phyloP scores from a whole-genome alignment of 805 yeast species.

The Lachancea fermentati region DNA sequence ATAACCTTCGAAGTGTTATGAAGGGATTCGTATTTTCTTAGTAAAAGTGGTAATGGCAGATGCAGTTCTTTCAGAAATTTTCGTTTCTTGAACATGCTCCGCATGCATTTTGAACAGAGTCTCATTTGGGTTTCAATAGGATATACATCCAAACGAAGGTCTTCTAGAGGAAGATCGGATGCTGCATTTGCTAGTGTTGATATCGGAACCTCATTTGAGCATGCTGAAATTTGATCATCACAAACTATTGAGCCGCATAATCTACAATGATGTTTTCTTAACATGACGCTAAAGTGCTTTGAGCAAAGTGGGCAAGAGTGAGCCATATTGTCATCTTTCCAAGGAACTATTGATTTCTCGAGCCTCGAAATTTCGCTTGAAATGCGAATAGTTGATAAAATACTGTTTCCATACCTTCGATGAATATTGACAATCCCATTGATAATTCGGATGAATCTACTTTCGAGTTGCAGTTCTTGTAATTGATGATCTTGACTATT shows the following conservation, averaged over 20 bases:
- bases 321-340: slow-evolving; percentile 55
- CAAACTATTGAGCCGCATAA: slow-evolving; percentile 82
- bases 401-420: slow-evolving; percentile 18
- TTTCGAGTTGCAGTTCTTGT: slow-evolving; percentile 52
- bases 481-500: slow-evolving; percentile 46
- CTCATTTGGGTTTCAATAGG: slow-evolving; percentile 38
- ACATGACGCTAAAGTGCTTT: slow-evolving; percentile 46
- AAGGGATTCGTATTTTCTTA: slow-evolving; percentile 39
- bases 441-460: slow-evolving; percentile 47
- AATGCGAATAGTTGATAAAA: slow-evolving; percentile 24
- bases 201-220: slow-evolving; percentile 70
- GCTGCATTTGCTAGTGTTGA: slow-evolving; percentile 22
- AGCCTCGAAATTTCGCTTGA: slow-evolving; percentile 32
- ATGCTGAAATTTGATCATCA: slow-evolving; percentile 52
- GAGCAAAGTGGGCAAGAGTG: slow-evolving; percentile 60
- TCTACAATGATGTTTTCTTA: slow-evolving; percentile 86
- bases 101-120: slow-evolving; percentile 66
- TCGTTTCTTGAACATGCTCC: slow-evolving; percentile 50
- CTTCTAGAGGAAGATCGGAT: slow-evolving; percentile 20
- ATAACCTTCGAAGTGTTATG: slow-evolving; percentile 36
- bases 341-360: slow-evolving; percentile 49
- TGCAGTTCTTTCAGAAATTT: slow-evolving; percentile 40
- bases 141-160: slow-evolving; percentile 13
- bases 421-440: slow-evolving; percentile 27
- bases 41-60: slow-evolving; percentile 32